Conservation (phyloP, 208 protist species). For the Trypanosoma platydactyli region DNA sequence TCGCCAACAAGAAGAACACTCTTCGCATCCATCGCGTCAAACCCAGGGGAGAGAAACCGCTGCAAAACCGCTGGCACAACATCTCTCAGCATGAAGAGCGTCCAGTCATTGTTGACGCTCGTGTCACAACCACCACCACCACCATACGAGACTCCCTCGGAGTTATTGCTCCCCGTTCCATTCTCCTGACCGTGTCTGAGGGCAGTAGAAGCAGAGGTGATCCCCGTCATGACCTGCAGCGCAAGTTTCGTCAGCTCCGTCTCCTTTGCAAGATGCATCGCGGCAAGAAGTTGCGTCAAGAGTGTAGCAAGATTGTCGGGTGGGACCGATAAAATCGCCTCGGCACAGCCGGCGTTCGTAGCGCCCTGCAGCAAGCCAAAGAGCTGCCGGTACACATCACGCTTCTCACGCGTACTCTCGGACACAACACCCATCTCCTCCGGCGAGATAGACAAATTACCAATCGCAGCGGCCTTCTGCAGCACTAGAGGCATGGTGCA, state of each 20-base stretch:
- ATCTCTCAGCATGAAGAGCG: constrained; percentile 30
- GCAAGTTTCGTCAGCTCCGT: constrained; percentile 65
- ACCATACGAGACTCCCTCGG: neutral
- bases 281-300: constrained; percentile 41
- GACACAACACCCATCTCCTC: constrained; percentile 57
- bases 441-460: constrained; percentile 23
- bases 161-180: neutral
- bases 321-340: constrained; percentile 44
- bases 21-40: constrained; percentile 77
- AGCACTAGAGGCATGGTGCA: constrained; percentile 46
- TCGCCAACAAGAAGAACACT: constrained; percentile 63
- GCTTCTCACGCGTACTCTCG: constrained; percentile 55
- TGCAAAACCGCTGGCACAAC: constrained; percentile 25
- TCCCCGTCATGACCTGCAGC: constrained; percentile 54
- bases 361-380: constrained; percentile 57
- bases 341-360: constrained; percentile 47
- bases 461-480: constrained; percentile 41
- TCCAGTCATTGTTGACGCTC: constrained; percentile 2
- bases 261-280: constrained; percentile 50
- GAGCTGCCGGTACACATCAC: constrained; percentile 71
- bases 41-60: constrained; percentile 23
- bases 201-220: constrained; percentile 32
- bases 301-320: constrained; percentile 28
- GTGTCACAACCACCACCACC: constrained; percentile 11
- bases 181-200: neutral